Evolutionary conservation across 345 rosid species (phyloP).

Genomic region (Atalantia buxifolia): DNA sequence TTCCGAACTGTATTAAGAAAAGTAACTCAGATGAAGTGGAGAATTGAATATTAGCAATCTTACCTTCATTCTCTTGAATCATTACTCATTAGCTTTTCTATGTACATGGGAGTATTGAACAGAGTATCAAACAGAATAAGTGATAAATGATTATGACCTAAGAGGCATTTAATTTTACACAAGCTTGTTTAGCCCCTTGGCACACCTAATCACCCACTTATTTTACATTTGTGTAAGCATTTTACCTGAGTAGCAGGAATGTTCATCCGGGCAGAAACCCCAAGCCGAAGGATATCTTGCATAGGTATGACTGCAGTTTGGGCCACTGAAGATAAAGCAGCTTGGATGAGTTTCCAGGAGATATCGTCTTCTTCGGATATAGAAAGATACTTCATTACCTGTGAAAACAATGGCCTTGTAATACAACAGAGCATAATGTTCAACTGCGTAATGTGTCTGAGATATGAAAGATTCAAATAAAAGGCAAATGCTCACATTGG

Average conservation of each 20-base stretch:
- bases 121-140: background rate
- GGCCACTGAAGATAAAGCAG: constrained; percentile 69
- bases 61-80: background rate
- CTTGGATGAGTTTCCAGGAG: constrained; percentile 63
- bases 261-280: constrained; percentile 84
- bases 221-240: background rate
- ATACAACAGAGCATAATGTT: constrained; percentile 4
- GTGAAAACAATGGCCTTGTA: background rate
- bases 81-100: background rate
- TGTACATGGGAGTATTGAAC: too few relatives aligned
- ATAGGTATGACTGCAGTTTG: constrained; percentile 72
- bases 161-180: background rate
- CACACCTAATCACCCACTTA: background rate
- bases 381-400: constrained; percentile 70
- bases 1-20: constrained; percentile 52
- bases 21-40: background rate
- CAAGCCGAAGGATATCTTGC: constrained; percentile 91
- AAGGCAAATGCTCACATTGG: constrained; percentile 48
- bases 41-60: background rate
- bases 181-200: background rate
- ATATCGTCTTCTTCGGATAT: constrained; percentile 50
- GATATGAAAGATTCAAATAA: background rate
- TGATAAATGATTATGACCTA: background rate
- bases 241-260: constrained; percentile 83
- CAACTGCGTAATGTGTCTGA: background rate